Evolutionary conservation across 2,329 filamentous ascomycete genomes (phyloP).

Genomic region (Westerdykella ornata): DNA sequence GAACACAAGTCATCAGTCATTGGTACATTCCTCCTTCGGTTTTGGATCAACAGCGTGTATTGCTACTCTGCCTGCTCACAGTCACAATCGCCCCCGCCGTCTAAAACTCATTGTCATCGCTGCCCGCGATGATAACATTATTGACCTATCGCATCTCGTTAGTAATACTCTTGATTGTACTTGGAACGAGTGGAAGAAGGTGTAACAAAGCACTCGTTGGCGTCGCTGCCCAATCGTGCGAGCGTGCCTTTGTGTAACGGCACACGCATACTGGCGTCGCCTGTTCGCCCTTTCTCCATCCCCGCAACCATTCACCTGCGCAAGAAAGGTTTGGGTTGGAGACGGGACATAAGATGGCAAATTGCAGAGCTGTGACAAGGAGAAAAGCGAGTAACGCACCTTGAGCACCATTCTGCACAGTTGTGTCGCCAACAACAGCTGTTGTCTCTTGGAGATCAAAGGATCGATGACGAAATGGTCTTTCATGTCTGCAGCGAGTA

Average conservation of each 20-base stretch:
- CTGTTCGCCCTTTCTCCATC: neutral
- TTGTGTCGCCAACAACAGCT: conserved; percentile 92
- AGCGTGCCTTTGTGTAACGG: too few species aligned
- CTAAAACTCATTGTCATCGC: conserved; percentile 81
- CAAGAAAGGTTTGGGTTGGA: neutral
- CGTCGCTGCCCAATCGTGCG: too few species aligned
- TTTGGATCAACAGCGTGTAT: too few species aligned
- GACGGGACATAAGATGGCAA: conserved; percentile 1
- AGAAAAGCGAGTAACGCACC: conserved; percentile 43
- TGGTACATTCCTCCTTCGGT: too few species aligned
- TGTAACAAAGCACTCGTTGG: neutral
- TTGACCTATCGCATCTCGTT: conserved; percentile 51
- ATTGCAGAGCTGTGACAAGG: conserved; percentile 4
- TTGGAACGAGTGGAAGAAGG: conserved; percentile 2
- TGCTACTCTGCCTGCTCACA: too few species aligned
- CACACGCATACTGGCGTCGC: neutral
- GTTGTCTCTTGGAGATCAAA: conserved; percentile 95
- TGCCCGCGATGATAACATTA: conserved; percentile 88
- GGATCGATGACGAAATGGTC: conserved; percentile 97
- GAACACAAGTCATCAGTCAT: too few species aligned
- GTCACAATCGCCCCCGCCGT: neutral
- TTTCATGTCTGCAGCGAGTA: conserved; percentile 70
- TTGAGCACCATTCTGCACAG: conserved; percentile 75
- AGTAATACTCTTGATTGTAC: conserved; percentile 6
- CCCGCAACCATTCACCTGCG: neutral